Conservation (phyloP, 129 eudicot genomes). For the Ambrosia artemisiifolia region DNA sequence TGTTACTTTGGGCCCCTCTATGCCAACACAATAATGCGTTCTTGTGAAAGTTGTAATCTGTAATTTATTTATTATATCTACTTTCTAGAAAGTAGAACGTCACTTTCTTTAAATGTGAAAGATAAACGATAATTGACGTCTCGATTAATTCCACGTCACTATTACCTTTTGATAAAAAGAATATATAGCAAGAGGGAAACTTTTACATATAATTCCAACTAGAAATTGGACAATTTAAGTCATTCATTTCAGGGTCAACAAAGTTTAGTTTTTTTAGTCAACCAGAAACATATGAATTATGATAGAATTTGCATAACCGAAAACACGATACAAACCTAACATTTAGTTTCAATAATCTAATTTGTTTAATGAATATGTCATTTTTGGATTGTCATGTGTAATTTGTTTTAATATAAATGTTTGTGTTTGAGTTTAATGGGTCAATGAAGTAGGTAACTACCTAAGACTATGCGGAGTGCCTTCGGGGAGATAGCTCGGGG, state of each 20-base stretch:
- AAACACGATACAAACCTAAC: no score
- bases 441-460: background rate
- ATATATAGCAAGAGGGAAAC: constrained; percentile 19
- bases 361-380: no score
- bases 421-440: no score
- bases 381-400: no score
- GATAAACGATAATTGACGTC: constrained; percentile 12
- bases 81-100: constrained; percentile 4
- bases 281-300: background rate
- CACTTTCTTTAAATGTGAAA: background rate
- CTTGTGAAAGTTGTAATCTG: background rate
- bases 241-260: constrained; percentile 19
- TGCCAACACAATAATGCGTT: constrained; percentile 9
- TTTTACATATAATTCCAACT: constrained; percentile 16
- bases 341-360: no score
- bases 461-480: no score
- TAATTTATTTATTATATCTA: background rate
- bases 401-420: no score
- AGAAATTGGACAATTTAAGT: background rate
- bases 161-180: constrained; percentile 21
- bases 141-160: background rate
- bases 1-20: constrained; percentile 14
- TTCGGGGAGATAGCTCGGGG: no score
- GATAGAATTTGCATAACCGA: no score
- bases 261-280: background rate